Base-by-base conservation (phyloP, 1,284 basidiomycete genomes). In the Prillingera fragicola region DNA sequence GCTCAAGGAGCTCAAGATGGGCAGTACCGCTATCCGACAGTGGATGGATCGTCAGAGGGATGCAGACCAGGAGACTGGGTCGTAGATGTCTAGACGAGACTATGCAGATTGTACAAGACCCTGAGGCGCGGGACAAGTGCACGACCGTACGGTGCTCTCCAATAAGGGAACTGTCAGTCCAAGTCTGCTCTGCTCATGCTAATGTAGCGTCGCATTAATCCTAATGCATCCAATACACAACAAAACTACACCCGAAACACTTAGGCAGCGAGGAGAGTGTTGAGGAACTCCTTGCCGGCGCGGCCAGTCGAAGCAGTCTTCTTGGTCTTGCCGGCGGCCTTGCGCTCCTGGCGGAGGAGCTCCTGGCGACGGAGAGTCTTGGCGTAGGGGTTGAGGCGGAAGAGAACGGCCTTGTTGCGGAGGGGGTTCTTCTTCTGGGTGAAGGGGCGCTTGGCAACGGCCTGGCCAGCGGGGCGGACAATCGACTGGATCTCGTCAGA, bases 381-480 rank as follows among this genome's bases (percentile, higher is more conserved):
- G 69, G 94, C 94, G 77, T 99, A 98, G 45, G 95, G 95, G 82
- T 99, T 99, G 76, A 99, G 82, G 65, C 92, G 85, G 90, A 94
- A 96, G 71, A 99, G 83, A 63, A 96, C 79, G 51, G 81, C 85
- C 78, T 88, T 91, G 87, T 98, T 98, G 76, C 82, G 75, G 67
- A 95, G 82, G 48, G 94, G 91, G 81, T 97, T 97, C 87, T 97
- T 97, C 86, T 92, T 92, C 79, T 97, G 94, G 57, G 90, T 91
- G 87, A 89, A 95, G 57, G 92, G 91, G 69, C 67, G 60, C 70
- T 72, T 73, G 55, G 74, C 58, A 74, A 74, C 74, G 56, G 65
- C 56, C 60, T 76, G 77, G 59, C 74, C 77, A 52, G 72, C 70
- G 43, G 87, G 85, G 67, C 92, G 88, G 62, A 96, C 81, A 65